Evolutionary conservation across 768 basidiomycete genomes (phyloP).

Genomic region (Pisolithus marmoratus): DNA sequence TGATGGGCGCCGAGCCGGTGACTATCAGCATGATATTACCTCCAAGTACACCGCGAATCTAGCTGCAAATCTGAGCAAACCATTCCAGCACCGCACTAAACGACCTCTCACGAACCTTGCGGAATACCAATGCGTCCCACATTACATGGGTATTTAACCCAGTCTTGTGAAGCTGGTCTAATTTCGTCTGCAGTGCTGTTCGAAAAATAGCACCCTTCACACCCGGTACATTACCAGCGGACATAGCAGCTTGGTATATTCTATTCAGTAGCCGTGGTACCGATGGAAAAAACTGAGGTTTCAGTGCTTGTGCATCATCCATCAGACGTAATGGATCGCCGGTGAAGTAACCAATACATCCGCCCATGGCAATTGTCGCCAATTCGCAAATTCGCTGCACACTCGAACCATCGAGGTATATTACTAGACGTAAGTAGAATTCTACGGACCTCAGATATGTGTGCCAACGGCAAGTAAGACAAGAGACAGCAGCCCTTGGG

Average conservation of each 20-base stretch:
- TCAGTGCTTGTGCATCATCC: slow-evolving; percentile 81
- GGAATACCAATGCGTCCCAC: slow-evolving; percentile 89
- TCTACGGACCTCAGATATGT: slow-evolving; percentile 73
- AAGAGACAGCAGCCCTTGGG: slow-evolving; percentile 43
- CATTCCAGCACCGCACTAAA: neutral
- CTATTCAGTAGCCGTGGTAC: slow-evolving; percentile 85
- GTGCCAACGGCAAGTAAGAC: slow-evolving; percentile 83
- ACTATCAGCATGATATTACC: slow-evolving; percentile 64
- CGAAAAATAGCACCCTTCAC: slow-evolving; percentile 82
- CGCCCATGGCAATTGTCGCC: slow-evolving; percentile 51
- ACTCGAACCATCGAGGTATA: slow-evolving; percentile 5
- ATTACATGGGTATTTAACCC: slow-evolving; percentile 71
- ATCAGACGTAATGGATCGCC: slow-evolving; percentile 87
- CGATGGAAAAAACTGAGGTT: slow-evolving; percentile 77
- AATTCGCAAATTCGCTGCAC: slow-evolving; percentile 59
- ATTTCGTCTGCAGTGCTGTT: slow-evolving; percentile 71
- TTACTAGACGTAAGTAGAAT: neutral
- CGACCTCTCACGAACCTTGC: slow-evolving; percentile 54
- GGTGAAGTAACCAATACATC: slow-evolving; percentile 79
- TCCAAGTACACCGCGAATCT: slow-evolving; percentile 82
- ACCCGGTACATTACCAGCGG: slow-evolving; percentile 62
- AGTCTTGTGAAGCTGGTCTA: slow-evolving; percentile 62
- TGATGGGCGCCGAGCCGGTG: slow-evolving; percentile 88
- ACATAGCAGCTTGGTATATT: slow-evolving; percentile 79
- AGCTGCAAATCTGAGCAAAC: neutral